Evolutionary conservation across 2,329 filamentous ascomycete species (phyloP).

Genomic region (Dothistroma pini): DNA sequence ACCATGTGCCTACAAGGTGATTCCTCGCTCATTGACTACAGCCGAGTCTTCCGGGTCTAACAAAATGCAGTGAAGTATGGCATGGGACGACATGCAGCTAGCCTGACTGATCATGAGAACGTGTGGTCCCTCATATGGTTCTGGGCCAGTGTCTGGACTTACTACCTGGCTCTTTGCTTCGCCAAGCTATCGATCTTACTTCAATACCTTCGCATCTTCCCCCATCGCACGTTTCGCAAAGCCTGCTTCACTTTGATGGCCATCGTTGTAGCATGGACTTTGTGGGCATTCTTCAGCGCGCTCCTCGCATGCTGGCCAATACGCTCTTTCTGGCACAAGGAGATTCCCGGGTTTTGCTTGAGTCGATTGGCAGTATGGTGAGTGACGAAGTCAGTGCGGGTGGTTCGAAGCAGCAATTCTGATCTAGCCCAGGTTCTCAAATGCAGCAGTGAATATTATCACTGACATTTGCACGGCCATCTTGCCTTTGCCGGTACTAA

Average conservation of each 20-base stretch:
- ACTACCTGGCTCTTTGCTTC: slow-evolving; percentile 28
- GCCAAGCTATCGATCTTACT: slow-evolving; percentile 36
- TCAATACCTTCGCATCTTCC: slow-evolving; percentile 36
- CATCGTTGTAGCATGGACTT: slow-evolving; percentile 28
- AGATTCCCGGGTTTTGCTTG: slow-evolving; percentile 23
- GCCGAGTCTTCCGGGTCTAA: neutral
- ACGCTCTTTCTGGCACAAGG: slow-evolving; percentile 29
- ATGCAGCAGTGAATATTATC: slow-evolving; percentile 34
- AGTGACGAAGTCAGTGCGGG: neutral
- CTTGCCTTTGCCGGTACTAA: slow-evolving; percentile 34
- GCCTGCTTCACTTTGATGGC: slow-evolving; percentile 28
- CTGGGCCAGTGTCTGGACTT: slow-evolving; percentile 26
- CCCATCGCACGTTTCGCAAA: slow-evolving; percentile 26
- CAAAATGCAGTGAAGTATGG: slow-evolving; percentile 25
- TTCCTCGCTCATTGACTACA: neutral
- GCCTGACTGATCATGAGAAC: slow-evolving; percentile 17
- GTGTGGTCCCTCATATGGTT: slow-evolving; percentile 25
- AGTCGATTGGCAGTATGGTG: slow-evolving; percentile 32
- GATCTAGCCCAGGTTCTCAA: slow-evolving; percentile 22
- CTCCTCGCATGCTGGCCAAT: slow-evolving; percentile 34
- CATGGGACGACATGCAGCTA: slow-evolving; percentile 27
- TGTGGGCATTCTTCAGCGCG: slow-evolving; percentile 30
- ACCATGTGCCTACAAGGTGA: slow-evolving; percentile 22
- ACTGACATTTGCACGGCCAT: slow-evolving; percentile 34
- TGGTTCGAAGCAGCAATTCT: neutral